Conservation (phyloP, 805 yeast species). For the Candida odintsovae region DNA sequence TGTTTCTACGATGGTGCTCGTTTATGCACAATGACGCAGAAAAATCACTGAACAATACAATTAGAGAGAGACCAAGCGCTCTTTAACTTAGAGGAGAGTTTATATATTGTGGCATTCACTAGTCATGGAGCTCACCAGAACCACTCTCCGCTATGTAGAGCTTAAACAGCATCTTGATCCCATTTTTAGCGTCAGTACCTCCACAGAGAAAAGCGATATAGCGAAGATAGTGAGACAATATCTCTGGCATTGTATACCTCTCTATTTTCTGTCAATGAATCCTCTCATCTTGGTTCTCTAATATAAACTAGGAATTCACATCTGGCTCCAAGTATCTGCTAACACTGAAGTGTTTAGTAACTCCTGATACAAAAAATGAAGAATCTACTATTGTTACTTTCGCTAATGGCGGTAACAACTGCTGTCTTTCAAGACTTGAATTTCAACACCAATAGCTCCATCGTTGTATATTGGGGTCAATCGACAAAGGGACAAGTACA, state of each 20-base stretch:
- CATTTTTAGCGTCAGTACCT: no score
- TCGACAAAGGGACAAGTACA: slow-evolving; percentile 45
- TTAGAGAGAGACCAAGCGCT: no score
- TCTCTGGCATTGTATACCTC: no score
- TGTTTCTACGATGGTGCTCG: neutral
- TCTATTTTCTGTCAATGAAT: neutral
- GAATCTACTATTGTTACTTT: neutral
- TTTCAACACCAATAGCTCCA: slow-evolving; percentile 10
- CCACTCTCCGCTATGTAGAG: no score
- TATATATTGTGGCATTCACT: no score
- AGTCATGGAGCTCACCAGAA: no score
- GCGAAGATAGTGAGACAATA: no score
- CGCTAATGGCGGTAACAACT: neutral
- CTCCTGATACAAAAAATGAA: neutral
- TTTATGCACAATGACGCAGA: neutral
- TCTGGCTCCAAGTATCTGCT: no score
- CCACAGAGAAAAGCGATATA: no score
- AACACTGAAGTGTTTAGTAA: no score
- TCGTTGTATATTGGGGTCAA: slow-evolving; percentile 79
- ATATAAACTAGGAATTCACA: neutral
- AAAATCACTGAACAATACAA: neutral
- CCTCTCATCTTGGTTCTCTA: neutral
- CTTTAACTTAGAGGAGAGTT: no score
- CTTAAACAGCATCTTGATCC: no score
- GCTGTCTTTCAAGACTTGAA: slow-evolving; percentile 1